phyloP scores from a whole-genome alignment of 2,329 filamentous ascomycete genomes.

The Hirsutella minnesotensis region DNA sequence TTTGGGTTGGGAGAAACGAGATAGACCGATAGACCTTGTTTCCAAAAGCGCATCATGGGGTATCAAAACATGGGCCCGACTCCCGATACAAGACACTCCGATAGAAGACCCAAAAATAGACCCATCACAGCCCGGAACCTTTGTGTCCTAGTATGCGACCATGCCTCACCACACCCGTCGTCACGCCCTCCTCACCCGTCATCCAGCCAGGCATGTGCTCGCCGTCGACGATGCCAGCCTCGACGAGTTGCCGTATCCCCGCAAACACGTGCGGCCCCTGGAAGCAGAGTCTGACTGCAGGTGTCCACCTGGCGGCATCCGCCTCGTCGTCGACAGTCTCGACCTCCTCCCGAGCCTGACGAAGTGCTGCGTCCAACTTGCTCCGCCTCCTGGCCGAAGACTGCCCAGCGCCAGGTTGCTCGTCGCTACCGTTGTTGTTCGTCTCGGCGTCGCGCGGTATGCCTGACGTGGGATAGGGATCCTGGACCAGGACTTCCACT shows the following conservation, averaged over 20 bases:
- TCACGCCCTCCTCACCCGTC: slow-evolving; percentile 77
- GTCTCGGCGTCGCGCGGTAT: slow-evolving; percentile 8
- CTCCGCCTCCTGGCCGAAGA: slow-evolving; percentile 15
- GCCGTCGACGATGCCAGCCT: slow-evolving; percentile 63
- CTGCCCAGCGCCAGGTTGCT: slow-evolving; percentile 7
- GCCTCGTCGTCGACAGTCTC: slow-evolving; percentile 14
- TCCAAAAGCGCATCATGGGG: background rate
- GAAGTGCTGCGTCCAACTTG: slow-evolving; percentile 23
- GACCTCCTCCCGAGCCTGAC: slow-evolving; percentile 13
- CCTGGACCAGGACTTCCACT: slow-evolving; percentile 47
- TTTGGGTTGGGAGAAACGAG: slow-evolving; percentile 52
- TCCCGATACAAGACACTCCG: background rate
- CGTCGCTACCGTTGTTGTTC: slow-evolving; percentile 15
- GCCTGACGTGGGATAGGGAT: slow-evolving; percentile 34
- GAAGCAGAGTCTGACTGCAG: slow-evolving; percentile 50
- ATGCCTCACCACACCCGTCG: slow-evolving; percentile 54
- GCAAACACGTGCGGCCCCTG: slow-evolving; percentile 70
- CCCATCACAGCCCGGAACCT: slow-evolving; percentile 37
- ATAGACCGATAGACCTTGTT: slow-evolving; percentile 4
- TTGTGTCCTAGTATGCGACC: slow-evolving; percentile 52
- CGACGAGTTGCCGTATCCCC: slow-evolving; percentile 66
- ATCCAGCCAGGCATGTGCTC: slow-evolving; percentile 79
- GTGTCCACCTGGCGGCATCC: slow-evolving; percentile 18
- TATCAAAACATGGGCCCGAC: background rate
- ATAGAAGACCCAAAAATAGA: background rate